Percentiles rank a stretch among this genome's conserved stretches.
phyloP scores from a whole-genome alignment of 2,329 filamentous ascomycete genomes.

The Aspergillus eucalypticola region DNA sequence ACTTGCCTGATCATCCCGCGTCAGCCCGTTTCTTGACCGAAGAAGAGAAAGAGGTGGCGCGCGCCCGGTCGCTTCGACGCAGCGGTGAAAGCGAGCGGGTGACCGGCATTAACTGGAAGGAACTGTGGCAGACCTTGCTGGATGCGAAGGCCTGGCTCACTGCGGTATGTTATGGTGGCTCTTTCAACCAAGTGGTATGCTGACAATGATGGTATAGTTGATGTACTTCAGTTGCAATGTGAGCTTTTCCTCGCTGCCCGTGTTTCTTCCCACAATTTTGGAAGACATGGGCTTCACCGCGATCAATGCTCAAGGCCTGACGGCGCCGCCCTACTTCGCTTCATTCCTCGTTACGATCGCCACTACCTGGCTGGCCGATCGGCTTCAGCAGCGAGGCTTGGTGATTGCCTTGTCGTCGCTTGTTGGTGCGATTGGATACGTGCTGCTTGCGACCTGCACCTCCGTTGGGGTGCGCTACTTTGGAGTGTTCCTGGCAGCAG shows the following conservation, averaged over 20 bases:
- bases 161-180: conserved; percentile 34
- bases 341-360: conserved; percentile 64
- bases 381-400: conserved; percentile 62
- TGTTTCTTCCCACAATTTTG: conserved; percentile 66
- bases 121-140: conserved; percentile 48
- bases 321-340: conserved; percentile 69
- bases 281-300: conserved; percentile 67
- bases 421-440: conserved; percentile 63
- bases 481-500: conserved; percentile 57
- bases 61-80: conserved; percentile 55
- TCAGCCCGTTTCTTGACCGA: conserved; percentile 57
- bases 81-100: conserved; percentile 49
- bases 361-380: conserved; percentile 66
- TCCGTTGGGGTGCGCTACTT: conserved; percentile 54
- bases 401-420: conserved; percentile 59
- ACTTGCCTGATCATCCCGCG: conserved; percentile 55
- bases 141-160: conserved; percentile 53
- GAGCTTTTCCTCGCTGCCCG: conserved; percentile 64
- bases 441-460: conserved; percentile 61
- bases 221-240: conserved; percentile 66
- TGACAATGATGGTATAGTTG: conserved; percentile 29
- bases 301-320: conserved; percentile 69
- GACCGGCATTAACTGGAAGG: conserved; percentile 48
- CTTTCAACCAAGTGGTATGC: background rate
- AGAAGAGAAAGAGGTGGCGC: conserved; percentile 61